A percentile compares a stretch with the other conserved stretches of the same genome.
phyloP scores from a whole-genome alignment of 1,139 yeast genomes.

The Arxiozyma telluris region DNA sequence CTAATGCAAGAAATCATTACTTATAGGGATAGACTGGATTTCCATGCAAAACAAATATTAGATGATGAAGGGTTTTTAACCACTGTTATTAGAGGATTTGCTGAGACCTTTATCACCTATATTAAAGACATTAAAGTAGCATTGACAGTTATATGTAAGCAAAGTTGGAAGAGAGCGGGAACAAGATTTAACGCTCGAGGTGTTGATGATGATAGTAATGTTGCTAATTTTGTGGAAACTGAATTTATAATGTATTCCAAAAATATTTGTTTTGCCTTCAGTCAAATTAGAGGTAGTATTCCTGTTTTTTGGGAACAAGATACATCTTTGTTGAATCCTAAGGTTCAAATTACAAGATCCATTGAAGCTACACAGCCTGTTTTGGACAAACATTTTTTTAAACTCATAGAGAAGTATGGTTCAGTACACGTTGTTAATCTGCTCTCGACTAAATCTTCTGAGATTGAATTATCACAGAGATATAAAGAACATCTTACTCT shows the following conservation, averaged over 20 bases:
- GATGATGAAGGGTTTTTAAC: constrained; percentile 78
- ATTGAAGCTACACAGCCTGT: constrained; percentile 89
- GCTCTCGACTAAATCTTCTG: constrained; percentile 70
- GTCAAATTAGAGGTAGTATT: constrained; percentile 87
- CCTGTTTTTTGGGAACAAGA: constrained; percentile 99
- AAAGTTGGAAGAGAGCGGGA: constrained; percentile 94
- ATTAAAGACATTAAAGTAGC: constrained; percentile 46
- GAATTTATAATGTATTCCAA: constrained; percentile 63
- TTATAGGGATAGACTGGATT: constrained; percentile 63
- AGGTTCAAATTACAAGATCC: constrained; percentile 84
- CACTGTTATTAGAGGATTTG: constrained; percentile 90
- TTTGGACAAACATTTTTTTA: constrained; percentile 71
- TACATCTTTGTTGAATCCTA: constrained; percentile 65
- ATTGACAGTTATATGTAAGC: constrained; percentile 78
- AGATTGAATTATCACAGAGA: constrained; percentile 61
- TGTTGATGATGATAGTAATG: constrained; percentile 88
- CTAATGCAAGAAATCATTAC: constrained; percentile 76
- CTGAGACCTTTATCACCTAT: constrained; percentile 56
- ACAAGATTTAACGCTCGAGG: constrained; percentile 92
- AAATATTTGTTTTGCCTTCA: constrained; percentile 62
- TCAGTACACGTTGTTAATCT: constrained; percentile 80
- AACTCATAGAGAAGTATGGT: constrained; percentile 67
- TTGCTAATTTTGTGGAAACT: constrained; percentile 93
- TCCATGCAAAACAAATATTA: constrained; percentile 46
- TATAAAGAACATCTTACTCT: constrained; percentile 47